phyloP scores from a whole-genome alignment of 2,329 filamentous ascomycete genomes.

The Proliferodiscus dingleyae region DNA sequence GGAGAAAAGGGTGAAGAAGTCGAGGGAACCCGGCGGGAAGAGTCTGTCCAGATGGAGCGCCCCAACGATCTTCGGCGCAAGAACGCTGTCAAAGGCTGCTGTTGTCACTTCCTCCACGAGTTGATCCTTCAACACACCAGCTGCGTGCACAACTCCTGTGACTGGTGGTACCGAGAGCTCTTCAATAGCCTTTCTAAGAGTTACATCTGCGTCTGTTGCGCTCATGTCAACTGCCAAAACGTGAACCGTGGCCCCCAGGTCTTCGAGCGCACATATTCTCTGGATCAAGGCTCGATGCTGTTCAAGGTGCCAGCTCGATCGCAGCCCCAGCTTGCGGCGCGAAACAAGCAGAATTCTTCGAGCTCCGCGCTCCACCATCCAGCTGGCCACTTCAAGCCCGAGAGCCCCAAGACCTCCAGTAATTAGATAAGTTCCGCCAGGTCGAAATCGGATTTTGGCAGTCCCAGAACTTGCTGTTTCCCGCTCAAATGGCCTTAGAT shows the following conservation, averaged over 20 bases:
- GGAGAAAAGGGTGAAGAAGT: slow-evolving; percentile 35
- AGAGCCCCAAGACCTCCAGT: slow-evolving; percentile 39
- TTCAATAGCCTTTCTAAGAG: slow-evolving; percentile 28
- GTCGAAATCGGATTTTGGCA: neutral
- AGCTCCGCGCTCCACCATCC: slow-evolving; percentile 37
- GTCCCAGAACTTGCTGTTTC: no score
- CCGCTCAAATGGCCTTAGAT: slow-evolving; percentile 28
- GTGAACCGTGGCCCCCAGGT: slow-evolving; percentile 30
- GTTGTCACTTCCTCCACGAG: slow-evolving; percentile 32
- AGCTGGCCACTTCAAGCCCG: slow-evolving; percentile 35
- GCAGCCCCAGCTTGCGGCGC: slow-evolving; percentile 34
- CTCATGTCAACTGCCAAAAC: slow-evolving; percentile 35
- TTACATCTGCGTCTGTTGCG: slow-evolving; percentile 16
- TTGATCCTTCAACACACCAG: slow-evolving; percentile 36
- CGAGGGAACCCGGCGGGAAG: slow-evolving; percentile 27
- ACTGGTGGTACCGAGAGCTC: slow-evolving; percentile 35
- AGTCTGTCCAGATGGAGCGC: slow-evolving; percentile 28
- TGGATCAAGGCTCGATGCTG: slow-evolving; percentile 17
- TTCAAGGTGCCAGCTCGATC: slow-evolving; percentile 28
- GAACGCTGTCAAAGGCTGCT: slow-evolving; percentile 26
- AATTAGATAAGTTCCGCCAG: slow-evolving; percentile 39
- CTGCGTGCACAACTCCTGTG: slow-evolving; percentile 38
- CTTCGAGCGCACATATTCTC: slow-evolving; percentile 32
- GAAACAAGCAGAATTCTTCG: slow-evolving; percentile 38
- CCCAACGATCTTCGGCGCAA: slow-evolving; percentile 34